phyloP scores from a whole-genome alignment of 768 basidiomycete species.

The Boletus rex-veris region DNA sequence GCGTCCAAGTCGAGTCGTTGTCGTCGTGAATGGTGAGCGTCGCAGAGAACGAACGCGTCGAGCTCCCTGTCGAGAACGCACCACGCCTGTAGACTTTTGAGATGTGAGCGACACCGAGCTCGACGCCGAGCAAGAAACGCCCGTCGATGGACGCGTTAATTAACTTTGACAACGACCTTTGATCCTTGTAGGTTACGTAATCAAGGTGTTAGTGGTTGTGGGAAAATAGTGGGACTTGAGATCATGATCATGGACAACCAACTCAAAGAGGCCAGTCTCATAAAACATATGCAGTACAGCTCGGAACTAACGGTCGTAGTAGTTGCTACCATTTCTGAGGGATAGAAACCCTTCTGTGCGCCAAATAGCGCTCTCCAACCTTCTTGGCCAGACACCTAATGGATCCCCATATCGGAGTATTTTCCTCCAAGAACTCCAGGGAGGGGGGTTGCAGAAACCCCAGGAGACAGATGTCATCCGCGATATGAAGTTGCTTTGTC shows the following conservation, averaged over 20 bases:
- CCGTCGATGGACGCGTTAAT: slow-evolving; percentile 21
- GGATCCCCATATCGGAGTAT: slow-evolving; percentile 69
- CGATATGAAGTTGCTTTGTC: slow-evolving; percentile 82
- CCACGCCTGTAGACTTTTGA: not conserved
- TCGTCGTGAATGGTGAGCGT: slow-evolving; percentile 2
- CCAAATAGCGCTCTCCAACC: slow-evolving; percentile 79
- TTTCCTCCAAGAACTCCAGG: slow-evolving; percentile 63
- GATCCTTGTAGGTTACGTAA: slow-evolving; percentile 21
- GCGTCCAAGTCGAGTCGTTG: slow-evolving; percentile 17
- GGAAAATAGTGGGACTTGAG: slow-evolving; percentile 14
- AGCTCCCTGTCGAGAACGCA: not conserved
- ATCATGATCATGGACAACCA: slow-evolving; percentile 37
- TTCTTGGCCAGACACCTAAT: slow-evolving; percentile 74
- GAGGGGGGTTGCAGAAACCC: slow-evolving; percentile 52
- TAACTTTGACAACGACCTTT: slow-evolving; percentile 1
- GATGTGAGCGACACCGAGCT: not conserved
- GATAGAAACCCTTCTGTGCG: slow-evolving; percentile 87
- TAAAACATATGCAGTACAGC: not conserved
- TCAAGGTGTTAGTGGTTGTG: slow-evolving; percentile 12
- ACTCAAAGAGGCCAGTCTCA: slow-evolving; percentile 36
- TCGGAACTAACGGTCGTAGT: slow-evolving; percentile 14
- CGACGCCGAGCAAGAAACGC: not conserved
- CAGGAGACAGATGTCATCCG: slow-evolving; percentile 68
- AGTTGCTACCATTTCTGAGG: slow-evolving; percentile 83
- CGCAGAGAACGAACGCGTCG: not conserved